A percentile compares a stretch with the other conserved stretches of the same genome.
Evolutionary conservation across 2,329 filamentous ascomycete genomes (phyloP).

Genomic region (Ceratocystis alfenasii): DNA sequence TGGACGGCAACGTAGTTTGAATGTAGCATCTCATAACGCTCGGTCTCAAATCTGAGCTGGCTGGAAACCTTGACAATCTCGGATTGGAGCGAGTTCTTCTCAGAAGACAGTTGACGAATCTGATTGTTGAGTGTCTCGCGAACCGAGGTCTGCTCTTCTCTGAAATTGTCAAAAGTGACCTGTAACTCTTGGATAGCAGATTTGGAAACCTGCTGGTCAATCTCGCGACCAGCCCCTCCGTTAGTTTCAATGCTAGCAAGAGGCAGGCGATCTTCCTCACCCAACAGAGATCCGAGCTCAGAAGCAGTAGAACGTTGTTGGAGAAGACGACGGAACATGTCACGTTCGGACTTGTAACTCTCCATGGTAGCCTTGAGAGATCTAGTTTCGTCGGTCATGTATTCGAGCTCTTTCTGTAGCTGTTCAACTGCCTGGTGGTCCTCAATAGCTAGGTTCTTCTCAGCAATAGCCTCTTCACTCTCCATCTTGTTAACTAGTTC

Average conservation of each 20-base stretch:
- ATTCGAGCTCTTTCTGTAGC: conserved; percentile 59
- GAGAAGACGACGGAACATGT: conserved; percentile 93
- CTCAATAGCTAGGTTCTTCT: conserved; percentile 49
- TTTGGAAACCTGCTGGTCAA: conserved; percentile 46
- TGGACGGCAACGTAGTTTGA: conserved; percentile 76
- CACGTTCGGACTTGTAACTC: conserved; percentile 87
- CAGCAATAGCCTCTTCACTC: conserved; percentile 67
- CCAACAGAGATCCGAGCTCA: conserved; percentile 58
- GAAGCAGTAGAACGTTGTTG: conserved; percentile 53
- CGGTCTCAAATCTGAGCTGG: conserved; percentile 67
- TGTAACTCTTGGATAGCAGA: conserved; percentile 79
- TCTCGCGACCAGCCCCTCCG: conserved; percentile 46
- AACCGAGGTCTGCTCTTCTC: conserved; percentile 72
- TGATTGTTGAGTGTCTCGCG: conserved; percentile 74
- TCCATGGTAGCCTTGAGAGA: conserved; percentile 74
- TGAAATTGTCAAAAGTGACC: conserved; percentile 76
- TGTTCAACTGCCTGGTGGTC: conserved; percentile 62
- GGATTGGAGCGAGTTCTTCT: conserved; percentile 70
- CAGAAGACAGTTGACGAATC: conserved; percentile 64
- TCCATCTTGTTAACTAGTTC: conserved; percentile 83
- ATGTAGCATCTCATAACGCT: conserved; percentile 81
- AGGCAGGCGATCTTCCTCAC: conserved; percentile 51
- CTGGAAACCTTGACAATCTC: conserved; percentile 71
- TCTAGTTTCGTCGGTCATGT: conserved; percentile 71
- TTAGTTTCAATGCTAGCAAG: conserved; percentile 48